Conservation (phyloP, 106 monocot species). For the Acorus gramineus region DNA sequence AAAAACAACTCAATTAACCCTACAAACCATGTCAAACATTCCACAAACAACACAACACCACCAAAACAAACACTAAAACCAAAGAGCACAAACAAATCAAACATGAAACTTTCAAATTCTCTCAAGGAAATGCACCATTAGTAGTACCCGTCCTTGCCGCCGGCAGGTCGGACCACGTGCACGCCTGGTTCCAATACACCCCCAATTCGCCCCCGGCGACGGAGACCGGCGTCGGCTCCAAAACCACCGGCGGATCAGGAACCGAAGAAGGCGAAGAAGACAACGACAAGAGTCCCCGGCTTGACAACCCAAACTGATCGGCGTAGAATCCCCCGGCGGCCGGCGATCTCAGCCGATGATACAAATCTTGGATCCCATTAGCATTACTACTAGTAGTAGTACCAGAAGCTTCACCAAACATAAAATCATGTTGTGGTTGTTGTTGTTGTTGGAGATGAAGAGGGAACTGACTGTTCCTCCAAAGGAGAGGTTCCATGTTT, state of each 20-base stretch:
- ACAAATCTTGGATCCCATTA: conserved; percentile 28
- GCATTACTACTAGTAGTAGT: background rate
- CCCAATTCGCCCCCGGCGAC: conserved; percentile 18
- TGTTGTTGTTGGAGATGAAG: conserved; percentile 15
- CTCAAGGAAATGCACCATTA: conserved; percentile 25
- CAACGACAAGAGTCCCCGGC: conserved; percentile 5
- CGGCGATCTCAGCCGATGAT: conserved; percentile 20
- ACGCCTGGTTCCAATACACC: conserved; percentile 26
- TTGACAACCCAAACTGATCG: conserved; percentile 6
- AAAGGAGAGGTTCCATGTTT: conserved; percentile 10
- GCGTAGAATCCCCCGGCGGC: conserved; percentile 1
- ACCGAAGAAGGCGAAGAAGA: background rate
- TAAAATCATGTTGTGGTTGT: conserved; percentile 9
- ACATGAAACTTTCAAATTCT: background rate
- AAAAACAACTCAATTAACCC: background rate
- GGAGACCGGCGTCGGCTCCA: conserved; percentile 21
- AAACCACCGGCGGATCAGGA: conserved; percentile 1
- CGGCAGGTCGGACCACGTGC: conserved; percentile 20
- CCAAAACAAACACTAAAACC: no score
- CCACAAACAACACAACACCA: no score
- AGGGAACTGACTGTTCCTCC: conserved; percentile 11
- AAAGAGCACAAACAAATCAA: no score
- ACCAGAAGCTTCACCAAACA: conserved; percentile 16
- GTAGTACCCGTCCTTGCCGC: background rate
- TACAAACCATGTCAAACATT: no score